Conservation (phyloP, 345 rosid genomes). For the Syzygium aqueum region DNA sequence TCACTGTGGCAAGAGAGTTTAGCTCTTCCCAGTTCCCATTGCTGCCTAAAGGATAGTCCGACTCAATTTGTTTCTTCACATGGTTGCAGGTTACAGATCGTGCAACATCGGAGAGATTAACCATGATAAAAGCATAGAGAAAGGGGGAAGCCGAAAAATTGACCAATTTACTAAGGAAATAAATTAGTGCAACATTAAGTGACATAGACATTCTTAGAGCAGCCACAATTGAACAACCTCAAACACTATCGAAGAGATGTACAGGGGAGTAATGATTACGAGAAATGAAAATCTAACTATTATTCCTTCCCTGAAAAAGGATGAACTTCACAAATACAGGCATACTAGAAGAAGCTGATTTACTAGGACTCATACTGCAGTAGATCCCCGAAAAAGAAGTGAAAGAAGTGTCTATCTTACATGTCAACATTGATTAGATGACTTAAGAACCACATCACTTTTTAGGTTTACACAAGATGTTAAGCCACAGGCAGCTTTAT, state of each 20-base stretch:
- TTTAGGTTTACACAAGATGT: not conserved
- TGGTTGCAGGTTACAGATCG: not conserved
- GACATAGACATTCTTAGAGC: not conserved
- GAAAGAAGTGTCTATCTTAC: not conserved
- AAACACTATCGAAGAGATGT: not conserved
- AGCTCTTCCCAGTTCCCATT: not conserved
- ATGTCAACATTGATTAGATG: not conserved
- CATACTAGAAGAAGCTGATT: not conserved
- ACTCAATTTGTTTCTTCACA: not conserved
- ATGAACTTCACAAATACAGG: not conserved
- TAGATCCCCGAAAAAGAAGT: not conserved
- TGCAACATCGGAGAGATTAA: not conserved
- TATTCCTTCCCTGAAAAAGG: not conserved
- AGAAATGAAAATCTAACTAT: not conserved
- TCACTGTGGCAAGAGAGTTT: not conserved
- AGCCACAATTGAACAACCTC: not conserved
- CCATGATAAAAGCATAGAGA: not conserved
- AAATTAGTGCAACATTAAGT: not conserved
- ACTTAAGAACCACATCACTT: not conserved
- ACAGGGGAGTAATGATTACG: not conserved
- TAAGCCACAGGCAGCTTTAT: not conserved
- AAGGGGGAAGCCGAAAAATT: not conserved
- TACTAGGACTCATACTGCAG: not conserved
- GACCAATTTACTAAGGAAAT: not conserved
- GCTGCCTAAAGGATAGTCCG: not conserved